These are phyloP conservation scores for Dendrobium nobile DNA, from an alignment of 106 monocot species.

Conservation along the genomic window DNA sequence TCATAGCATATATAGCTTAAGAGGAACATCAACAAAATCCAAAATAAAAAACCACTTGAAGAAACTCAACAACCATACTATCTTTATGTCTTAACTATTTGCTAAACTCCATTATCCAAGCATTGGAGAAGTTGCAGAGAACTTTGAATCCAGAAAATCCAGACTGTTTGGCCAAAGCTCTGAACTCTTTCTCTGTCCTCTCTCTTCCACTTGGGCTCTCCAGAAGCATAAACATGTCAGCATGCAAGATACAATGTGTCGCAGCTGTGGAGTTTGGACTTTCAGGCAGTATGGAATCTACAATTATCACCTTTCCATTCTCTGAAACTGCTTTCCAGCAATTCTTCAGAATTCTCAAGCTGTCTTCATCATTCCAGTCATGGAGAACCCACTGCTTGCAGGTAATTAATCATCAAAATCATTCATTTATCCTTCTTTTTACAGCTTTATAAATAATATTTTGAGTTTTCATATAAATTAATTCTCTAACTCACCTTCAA, in stretches of 20 bases:
- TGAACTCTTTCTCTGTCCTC: slow-evolving; percentile 21
- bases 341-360: slow-evolving; percentile 21
- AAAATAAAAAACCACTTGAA: not conserved
- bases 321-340: slow-evolving; percentile 32
- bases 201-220: slow-evolving; percentile 17
- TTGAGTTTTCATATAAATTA: too few species aligned
- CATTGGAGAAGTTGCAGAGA: slow-evolving; percentile 8
- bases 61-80: not conserved
- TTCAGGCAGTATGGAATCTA: slow-evolving; percentile 20
- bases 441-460: too few species aligned
- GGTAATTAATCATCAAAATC: not conserved
- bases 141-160: slow-evolving; percentile 9
- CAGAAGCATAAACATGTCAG: slow-evolving; percentile 27
- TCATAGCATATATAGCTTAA: too few species aligned
- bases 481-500: slow-evolving; percentile 7
- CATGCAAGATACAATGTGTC: slow-evolving; percentile 1
- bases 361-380: slow-evolving; percentile 31
- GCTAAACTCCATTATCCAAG: slow-evolving; percentile 8
- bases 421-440: not conserved
- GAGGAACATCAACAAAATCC: not conserved
- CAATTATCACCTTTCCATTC: slow-evolving; percentile 27
- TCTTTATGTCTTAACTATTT: not conserved
- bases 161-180: not conserved
- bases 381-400: slow-evolving; percentile 23
- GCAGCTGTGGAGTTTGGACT: not conserved